Evolutionary conservation across 2,329 filamentous ascomycete genomes (phyloP), one percentile per base, ranked within the genome.

Genomic region (Mollisia scopiformis): DNA sequence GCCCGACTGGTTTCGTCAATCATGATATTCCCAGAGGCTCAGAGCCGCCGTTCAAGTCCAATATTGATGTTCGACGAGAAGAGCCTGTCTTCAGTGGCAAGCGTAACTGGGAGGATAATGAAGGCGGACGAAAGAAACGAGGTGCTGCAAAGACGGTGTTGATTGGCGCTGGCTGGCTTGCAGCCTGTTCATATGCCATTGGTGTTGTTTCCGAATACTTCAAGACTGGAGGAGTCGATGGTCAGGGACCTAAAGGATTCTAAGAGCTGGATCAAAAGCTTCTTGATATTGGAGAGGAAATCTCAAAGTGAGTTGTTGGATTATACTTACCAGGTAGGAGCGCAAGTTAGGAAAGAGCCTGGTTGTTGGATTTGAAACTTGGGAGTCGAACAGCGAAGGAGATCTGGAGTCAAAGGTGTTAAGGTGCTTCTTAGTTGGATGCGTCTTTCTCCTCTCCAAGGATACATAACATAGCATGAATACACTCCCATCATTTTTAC

Each of bases 1-100:
- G 83, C 33, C 86, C 87, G 1, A 89, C 86, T 1, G 87, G 86
- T 0, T 89, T 87, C 68, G 83, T 89, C 46, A 88, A 87, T 65
- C 84, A 87, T 65, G 83, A 87, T 62, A 46, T 76, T 72, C 37
- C 70, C 65, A n/a, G 66, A 71, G 47, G 72, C 37, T 64, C 71
- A 11, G 74, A 76, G 10, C 73, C 77, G 13, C 73, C 76, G 33
- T 77, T 79, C 71, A 75, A 75, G 51, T 78, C 79, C 39, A 77
- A 76, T 61, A 78, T 79, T 53, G 75, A 81, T 55, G 75, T 80
- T 7, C 73, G 75, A 6, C 75, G 78, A 21, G 78, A 83, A 56
- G 80, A 83, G 63, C 74, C 77, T 1, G 78, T 80, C 25, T 83
- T 81, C 64, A 79, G 78, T 58, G 79, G 78, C 11, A 74, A 74